Conservation (phyloP, 2,329 filamentous ascomycete species). For the Colletotrichum euphorbiae region DNA sequence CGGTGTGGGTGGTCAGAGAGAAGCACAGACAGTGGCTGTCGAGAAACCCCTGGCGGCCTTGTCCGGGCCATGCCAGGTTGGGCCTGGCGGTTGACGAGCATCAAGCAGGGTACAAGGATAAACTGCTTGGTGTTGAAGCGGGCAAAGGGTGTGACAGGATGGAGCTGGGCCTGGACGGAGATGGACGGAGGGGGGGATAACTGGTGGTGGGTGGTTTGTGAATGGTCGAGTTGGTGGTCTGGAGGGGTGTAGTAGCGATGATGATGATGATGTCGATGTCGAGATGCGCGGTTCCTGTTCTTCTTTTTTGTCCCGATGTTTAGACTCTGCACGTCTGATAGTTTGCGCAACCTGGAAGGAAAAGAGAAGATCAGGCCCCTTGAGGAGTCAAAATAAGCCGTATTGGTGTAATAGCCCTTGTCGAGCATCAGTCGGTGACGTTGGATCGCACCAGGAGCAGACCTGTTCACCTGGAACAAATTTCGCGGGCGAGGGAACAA, state of each 20-base stretch:
- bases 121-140: constrained; percentile 17
- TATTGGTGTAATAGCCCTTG: constrained; percentile 1
- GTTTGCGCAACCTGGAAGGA: neutral
- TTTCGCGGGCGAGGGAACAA: constrained; percentile 4
- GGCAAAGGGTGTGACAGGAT: neutral
- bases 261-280: constrained; percentile 6
- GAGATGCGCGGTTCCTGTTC: neutral
- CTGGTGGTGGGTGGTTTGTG: constrained; percentile 1
- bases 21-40: constrained; percentile 39
- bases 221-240: neutral
- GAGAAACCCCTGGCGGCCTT: constrained; percentile 35
- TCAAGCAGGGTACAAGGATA: constrained; percentile 29
- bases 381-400: neutral
- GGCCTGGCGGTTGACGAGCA: constrained; percentile 38
- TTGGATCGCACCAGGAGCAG: constrained; percentile 30
- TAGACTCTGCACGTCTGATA: constrained; percentile 28
- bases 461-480: constrained; percentile 32
- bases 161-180: constrained; percentile 12
- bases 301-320: constrained; percentile 1
- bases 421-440: constrained; percentile 29
- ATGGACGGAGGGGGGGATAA: neutral
- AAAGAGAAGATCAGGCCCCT: neutral
- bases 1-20: constrained; percentile 38
- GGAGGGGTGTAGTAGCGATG: neutral
- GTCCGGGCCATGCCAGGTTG: constrained; percentile 34